Percentiles rank a stretch among this genome's conserved stretches.
Evolutionary conservation across 2,329 filamentous ascomycete genomes (phyloP).

Genomic region (Septoria linicola): DNA sequence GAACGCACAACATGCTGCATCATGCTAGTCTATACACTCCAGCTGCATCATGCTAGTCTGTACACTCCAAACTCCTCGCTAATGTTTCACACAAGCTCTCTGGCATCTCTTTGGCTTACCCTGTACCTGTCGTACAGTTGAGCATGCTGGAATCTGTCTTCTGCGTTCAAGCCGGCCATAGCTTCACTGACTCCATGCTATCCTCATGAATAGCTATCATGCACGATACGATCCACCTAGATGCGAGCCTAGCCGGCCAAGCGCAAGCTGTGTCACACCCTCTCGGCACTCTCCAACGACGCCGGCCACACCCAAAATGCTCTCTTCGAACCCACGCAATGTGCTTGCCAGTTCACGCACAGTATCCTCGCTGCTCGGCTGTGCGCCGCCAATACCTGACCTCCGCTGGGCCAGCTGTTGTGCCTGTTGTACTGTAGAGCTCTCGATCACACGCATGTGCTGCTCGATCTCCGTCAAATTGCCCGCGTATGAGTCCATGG

Average conservation of each 20-base stretch:
- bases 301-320: conserved; percentile 49
- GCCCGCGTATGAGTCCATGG: conserved; percentile 43
- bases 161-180: not conserved
- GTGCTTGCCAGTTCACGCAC: conserved; percentile 48
- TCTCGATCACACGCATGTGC: conserved; percentile 51
- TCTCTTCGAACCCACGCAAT: conserved; percentile 50
- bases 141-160: not conserved
- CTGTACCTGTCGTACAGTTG: not conserved
- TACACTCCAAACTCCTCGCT: conserved; percentile 1
- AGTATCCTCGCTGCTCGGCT: conserved; percentile 33
- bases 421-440: conserved; percentile 44
- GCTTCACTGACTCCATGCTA: not conserved
- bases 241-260: conserved; percentile 31
- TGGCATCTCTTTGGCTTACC: not conserved
- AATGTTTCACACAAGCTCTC: not conserved
- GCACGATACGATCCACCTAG: conserved; percentile 1
- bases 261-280: conserved; percentile 45
- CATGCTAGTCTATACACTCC: no score
- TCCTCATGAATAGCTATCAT: not conserved
- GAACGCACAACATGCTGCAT: no score
- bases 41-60: not conserved
- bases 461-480: conserved; percentile 50
- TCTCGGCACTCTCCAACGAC: conserved; percentile 50
- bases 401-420: conserved; percentile 41
- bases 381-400: conserved; percentile 23